These are phyloP conservation scores for sorghum (Sorghum bicolor) DNA, from an alignment of 176 grass and related monocot genomes.

Conservation along the genomic window Sorghum_bicolor_NCBIv3 NC_012871.2:73412001-73412500, in stretches of 20 bases:
- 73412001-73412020: background rate
- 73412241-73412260: background rate
- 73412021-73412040: background rate
- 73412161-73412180: background rate
- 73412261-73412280: too few species aligned
- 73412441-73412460: too few species aligned
- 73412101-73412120: background rate
- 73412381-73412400: background rate
- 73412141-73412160: too few species aligned
- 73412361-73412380: background rate
- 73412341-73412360: background rate
- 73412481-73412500: too few species aligned
- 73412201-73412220: background rate
- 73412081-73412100: background rate
- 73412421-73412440: constrained; percentile 25
- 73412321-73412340: constrained; percentile 5
- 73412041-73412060: background rate
- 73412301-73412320: background rate
- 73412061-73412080: background rate
- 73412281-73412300: background rate
- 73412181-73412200: background rate
- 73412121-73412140: background rate
- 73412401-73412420: background rate
- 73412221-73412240: background rate
- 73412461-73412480: too few species aligned